Base-by-base conservation (phyloP, 192 early-diverging fungal species). In the Phlyctochytrium bullatum region DNA sequence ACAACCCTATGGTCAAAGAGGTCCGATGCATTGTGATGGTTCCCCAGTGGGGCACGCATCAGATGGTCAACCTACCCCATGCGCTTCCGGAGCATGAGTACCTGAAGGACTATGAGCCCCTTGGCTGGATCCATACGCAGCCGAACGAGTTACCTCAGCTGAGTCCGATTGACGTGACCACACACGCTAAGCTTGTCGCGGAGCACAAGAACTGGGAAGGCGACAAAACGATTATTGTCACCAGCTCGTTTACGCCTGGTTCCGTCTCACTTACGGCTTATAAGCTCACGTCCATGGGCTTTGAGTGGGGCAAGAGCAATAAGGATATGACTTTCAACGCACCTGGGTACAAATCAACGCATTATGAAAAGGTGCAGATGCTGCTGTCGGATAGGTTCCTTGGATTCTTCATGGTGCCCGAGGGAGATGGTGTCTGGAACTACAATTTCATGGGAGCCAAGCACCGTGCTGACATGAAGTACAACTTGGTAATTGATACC, bases 21-120 rank as follows among this genome's bases (percentile, higher is more conserved):
- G 91, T 99, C 65, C 89, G 89, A 36, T 85, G 88, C 20, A 89
- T 98, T 30, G 97, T 93, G 2, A 80, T 99, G 77, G 93, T 96
- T n/a, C 97, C 97, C 59, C 97, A 99, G 78, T 96, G 93, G 92
- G 95, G 93, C 50, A 96, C 97, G 2, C 95, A 97, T n/a, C n/a
- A n/a, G n/a, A n/a, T n/a, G n/a, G n/a, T n/a, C n/a, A n/a, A n/a
- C n/a, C n/a, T n/a, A n/a, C n/a, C n/a, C n/a, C n/a, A n/a, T n/a
- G n/a, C n/a, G n/a, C n/a, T n/a, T n/a, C n/a, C n/a, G n/a, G n/a
- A n/a, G n/a, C n/a, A n/a, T n/a, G n/a, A n/a, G n/a, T n/a, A n/a
- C n/a, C n/a, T n/a, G n/a, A n/a, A n/a, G n/a, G n/a, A n/a, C n/a
- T n/a, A n/a, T n/a, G n/a, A n/a, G n/a, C n/a, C n/a, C n/a, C n/a